These are phyloP conservation scores for Phaeodactylum tricornutum DNA, from an alignment of 108 stramenopile species.

Conservation along the genomic window DNA sequence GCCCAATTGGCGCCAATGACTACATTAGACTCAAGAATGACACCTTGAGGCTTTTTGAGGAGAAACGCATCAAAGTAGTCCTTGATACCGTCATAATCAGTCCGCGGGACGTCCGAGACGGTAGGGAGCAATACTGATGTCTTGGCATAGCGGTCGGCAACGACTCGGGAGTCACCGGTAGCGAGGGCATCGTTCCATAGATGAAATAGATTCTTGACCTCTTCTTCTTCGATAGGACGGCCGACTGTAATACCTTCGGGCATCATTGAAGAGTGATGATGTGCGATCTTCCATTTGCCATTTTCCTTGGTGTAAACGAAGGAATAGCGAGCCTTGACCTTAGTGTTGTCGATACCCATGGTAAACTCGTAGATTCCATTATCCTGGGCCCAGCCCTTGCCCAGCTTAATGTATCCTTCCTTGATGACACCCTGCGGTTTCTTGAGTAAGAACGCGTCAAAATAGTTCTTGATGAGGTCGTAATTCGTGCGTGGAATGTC, in stretches of 20 bases:
- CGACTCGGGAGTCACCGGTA: slow-evolving; percentile 32
- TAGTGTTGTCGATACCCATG: slow-evolving; percentile 25
- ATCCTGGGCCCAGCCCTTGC: slow-evolving; percentile 31
- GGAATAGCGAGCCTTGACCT: slow-evolving; percentile 34
- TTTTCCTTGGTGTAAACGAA: slow-evolving; percentile 32
- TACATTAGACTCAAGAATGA: slow-evolving; percentile 21
- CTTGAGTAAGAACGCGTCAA: slow-evolving; percentile 41
- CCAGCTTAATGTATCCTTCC: slow-evolving; percentile 42
- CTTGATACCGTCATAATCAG: slow-evolving; percentile 27
- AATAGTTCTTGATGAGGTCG: slow-evolving; percentile 52
- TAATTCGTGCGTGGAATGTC: slow-evolving; percentile 44
- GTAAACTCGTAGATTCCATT: slow-evolving; percentile 32
- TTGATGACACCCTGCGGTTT: slow-evolving; percentile 49
- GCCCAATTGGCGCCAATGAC: slow-evolving; percentile 29
- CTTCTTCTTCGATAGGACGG: slow-evolving; percentile 20
- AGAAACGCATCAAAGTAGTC: slow-evolving; percentile 39
- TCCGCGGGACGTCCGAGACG: slow-evolving; percentile 29
- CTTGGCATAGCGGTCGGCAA: slow-evolving; percentile 39
- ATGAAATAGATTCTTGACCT: slow-evolving; percentile 34
- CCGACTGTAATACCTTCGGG: slow-evolving; percentile 21
- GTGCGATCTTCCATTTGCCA: slow-evolving; percentile 52
- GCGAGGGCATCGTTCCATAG: slow-evolving; percentile 57
- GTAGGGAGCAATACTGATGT: slow-evolving; percentile 29
- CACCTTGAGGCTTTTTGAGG: slow-evolving; percentile 30
- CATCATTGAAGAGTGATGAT: slow-evolving; percentile 40